A percentile compares a stretch with the other conserved stretches of the same genome.
Conservation (phyloP, 2,329 filamentous ascomycete species). For the Achaetomium macrosporum region DNA sequence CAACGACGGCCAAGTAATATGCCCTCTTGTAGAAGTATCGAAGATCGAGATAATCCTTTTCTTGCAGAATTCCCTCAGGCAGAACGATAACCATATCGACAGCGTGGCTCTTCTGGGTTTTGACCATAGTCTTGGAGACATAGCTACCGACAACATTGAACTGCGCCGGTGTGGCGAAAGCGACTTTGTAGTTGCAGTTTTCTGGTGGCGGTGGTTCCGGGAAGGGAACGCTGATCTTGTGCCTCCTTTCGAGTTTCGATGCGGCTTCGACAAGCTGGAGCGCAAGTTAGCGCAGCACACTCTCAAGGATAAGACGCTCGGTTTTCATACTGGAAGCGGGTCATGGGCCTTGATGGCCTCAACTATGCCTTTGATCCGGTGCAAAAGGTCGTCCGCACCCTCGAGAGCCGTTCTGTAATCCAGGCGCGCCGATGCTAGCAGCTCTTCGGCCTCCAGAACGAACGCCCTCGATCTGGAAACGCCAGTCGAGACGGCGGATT, state of each 20-base stretch:
- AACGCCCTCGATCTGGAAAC: constrained; percentile 45
- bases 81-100: constrained; percentile 87
- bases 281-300: background rate
- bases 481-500: constrained; percentile 28
- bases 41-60: constrained; percentile 90
- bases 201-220: constrained; percentile 71
- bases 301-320: too few relatives aligned
- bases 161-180: constrained; percentile 67
- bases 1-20: constrained; percentile 81
- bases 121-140: constrained; percentile 66
- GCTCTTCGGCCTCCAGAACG: constrained; percentile 54
- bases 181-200: constrained; percentile 75
- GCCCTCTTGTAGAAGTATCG: constrained; percentile 93
- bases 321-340: constrained; percentile 41
- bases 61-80: constrained; percentile 73
- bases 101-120: constrained; percentile 50
- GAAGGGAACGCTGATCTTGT: constrained; percentile 72
- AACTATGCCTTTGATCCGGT: constrained; percentile 47
- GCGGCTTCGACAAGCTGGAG: constrained; percentile 61
- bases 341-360: constrained; percentile 47
- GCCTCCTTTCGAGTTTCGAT: constrained; percentile 59
- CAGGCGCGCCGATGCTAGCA: constrained; percentile 49
- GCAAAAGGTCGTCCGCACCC: constrained; percentile 44
- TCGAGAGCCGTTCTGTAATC: constrained; percentile 46
- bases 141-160: constrained; percentile 90